Evolutionary conservation across 768 basidiomycete species (phyloP), one percentile per base, ranked within the genome.

Genomic region (Hydnomerulius pinastri): DNA sequence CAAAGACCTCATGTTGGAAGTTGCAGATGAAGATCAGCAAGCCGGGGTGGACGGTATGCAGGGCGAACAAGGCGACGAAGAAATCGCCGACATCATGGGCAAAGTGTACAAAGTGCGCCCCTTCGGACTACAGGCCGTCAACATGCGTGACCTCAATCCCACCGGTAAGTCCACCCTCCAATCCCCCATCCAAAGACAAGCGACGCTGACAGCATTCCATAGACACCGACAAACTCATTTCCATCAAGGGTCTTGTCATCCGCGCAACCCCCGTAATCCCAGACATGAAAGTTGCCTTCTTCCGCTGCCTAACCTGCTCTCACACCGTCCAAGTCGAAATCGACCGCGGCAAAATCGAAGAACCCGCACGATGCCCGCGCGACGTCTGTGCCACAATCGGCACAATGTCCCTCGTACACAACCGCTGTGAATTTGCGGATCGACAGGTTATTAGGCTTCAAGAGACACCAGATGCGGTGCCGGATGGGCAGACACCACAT

Each of bases 281-380:
- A 4, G 97, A 99, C 71, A 98, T 99, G 97, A 95, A 96, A 72
- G 84, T 85, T 57, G 97, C 96, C 18, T 98, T 99, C 77, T 99
- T 99, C 82, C 90, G 95, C 47, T 99, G 97, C 71, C 76, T 92
- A 23, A 89, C 87, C 30, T 99, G 97, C 68, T 88, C 88, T 33
- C 97, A 98, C 69, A 98, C 97, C n/a, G 85, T 93, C 7, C 93
- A 93, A 65, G 90, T 92, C 54, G 94, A 97, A 64, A 97, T 98
- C 43, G 95, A 98, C 69, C 87, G 95, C n/a, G 97, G 96, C 36
- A 91, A 92, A 70, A 98, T 99, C 59, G 85, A 89, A 65, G 96
- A 98, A 69, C 97, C 97, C 3, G 78, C 78, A 13, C 81, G 83
- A 33, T 99, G 97, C 69, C 94, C 94, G 2, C 85, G 97, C 43